Percentiles rank a stretch among this genome's conserved stretches.
Conservation (phyloP, 805 yeast species). For the Cyberlindnera meyerae region DNA sequence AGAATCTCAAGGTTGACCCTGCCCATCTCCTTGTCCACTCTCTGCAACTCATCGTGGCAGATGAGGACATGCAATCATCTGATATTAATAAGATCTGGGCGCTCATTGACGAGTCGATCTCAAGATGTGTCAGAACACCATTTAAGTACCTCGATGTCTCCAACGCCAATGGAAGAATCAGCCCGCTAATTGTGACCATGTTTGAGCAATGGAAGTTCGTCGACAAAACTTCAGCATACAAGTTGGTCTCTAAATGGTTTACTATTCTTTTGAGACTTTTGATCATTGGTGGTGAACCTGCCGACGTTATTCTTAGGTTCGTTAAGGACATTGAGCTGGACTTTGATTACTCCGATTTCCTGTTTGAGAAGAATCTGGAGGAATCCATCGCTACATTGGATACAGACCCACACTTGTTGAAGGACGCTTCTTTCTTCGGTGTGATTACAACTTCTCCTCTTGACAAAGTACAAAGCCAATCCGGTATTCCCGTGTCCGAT, state of each 20-base stretch:
- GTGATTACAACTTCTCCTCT: slow-evolving; percentile 30
- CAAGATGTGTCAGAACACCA: slow-evolving; percentile 69
- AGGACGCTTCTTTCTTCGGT: slow-evolving; percentile 30
- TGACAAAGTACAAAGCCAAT: slow-evolving; percentile 22
- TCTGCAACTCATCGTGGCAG: slow-evolving; percentile 27
- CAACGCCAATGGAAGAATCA: slow-evolving; percentile 31
- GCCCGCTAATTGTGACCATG: slow-evolving; percentile 54
- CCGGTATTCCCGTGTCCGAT: slow-evolving; percentile 39
- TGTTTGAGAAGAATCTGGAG: slow-evolving; percentile 17
- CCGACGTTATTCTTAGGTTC: slow-evolving; percentile 8
- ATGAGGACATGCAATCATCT: slow-evolving; percentile 14
- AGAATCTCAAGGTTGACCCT: slow-evolving; percentile 45
- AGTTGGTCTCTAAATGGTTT: slow-evolving; percentile 43
- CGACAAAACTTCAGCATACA: slow-evolving; percentile 26
- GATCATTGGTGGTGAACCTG: slow-evolving; percentile 56
- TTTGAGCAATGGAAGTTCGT: slow-evolving; percentile 69
- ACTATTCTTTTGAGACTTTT: slow-evolving; percentile 42
- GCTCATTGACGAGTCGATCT: slow-evolving; percentile 68
- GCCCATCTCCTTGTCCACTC: slow-evolving; percentile 50
- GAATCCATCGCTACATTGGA: slow-evolving; percentile 7
- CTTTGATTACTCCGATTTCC: slow-evolving; percentile 20
- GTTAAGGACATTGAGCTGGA: slow-evolving; percentile 14
- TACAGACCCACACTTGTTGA: slow-evolving; percentile 14
- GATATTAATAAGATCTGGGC: slow-evolving; percentile 43
- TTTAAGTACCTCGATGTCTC: slow-evolving; percentile 75